Conservation (phyloP, 176 grass and related monocot genomes). For the Alloteropsis semialata region DNA sequence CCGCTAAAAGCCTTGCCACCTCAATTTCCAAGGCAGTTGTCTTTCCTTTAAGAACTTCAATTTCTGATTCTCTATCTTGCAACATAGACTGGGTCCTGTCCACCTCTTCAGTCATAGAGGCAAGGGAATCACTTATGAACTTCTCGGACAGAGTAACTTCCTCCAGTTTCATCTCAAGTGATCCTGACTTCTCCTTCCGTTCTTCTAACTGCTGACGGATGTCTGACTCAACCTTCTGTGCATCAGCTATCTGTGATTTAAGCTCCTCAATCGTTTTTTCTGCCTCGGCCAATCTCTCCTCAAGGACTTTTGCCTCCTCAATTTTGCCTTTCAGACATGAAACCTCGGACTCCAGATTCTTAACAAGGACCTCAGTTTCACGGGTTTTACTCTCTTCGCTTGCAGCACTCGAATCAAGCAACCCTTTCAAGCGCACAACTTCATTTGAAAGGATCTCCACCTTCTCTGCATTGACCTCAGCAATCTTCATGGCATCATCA, state of each 20-base stretch:
- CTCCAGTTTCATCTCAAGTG: slow-evolving; percentile 58
- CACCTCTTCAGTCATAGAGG: slow-evolving; percentile 40
- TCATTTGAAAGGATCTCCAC: slow-evolving; percentile 65
- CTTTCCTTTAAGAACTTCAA: slow-evolving; percentile 58
- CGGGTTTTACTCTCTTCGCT: slow-evolving; percentile 58
- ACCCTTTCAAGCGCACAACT: slow-evolving; percentile 56
- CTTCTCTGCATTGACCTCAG: slow-evolving; percentile 73
- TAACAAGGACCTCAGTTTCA: slow-evolving; percentile 59
- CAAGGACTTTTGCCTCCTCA: slow-evolving; percentile 49
- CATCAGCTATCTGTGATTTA: slow-evolving; percentile 52
- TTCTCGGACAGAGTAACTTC: slow-evolving; percentile 55
- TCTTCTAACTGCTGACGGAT: slow-evolving; percentile 52
- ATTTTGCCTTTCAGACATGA: slow-evolving; percentile 55
- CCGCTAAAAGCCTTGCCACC: slow-evolving; percentile 55
- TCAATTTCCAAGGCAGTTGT: slow-evolving; percentile 64
- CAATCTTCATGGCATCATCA: slow-evolving; percentile 74
- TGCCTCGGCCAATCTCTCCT: slow-evolving; percentile 53
- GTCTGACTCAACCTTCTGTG: slow-evolving; percentile 55
- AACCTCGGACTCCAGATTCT: slow-evolving; percentile 61
- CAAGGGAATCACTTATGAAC: slow-evolving; percentile 59
- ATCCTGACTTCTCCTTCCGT: slow-evolving; percentile 63
- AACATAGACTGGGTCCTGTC: slow-evolving; percentile 43
- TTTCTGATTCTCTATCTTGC: slow-evolving; percentile 67
- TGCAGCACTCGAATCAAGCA: slow-evolving; percentile 60
- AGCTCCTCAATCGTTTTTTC: slow-evolving; percentile 54